Evolutionary conservation across 2,329 filamentous ascomycete genomes (phyloP).

Genomic region (Xenosphaeropsis pyriputrescens): DNA sequence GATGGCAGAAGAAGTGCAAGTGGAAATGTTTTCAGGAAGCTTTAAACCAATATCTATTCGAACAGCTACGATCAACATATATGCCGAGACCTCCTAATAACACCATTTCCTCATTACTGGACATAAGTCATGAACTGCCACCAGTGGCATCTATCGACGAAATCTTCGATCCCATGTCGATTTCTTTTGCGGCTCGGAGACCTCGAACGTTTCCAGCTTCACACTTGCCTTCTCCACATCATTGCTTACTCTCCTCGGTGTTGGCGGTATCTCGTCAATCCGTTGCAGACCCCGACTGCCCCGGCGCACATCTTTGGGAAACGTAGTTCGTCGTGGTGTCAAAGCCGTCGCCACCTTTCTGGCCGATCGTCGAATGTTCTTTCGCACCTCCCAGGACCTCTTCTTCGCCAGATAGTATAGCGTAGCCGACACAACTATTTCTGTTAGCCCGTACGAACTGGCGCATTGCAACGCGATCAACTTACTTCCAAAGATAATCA

Average conservation of each 20-base stretch:
- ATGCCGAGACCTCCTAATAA: slow-evolving; percentile 4
- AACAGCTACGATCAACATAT: background rate
- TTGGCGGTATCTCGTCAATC: slow-evolving; percentile 43
- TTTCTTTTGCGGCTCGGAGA: slow-evolving; percentile 15
- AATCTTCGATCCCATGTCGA: slow-evolving; percentile 15
- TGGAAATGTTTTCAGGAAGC: slow-evolving; percentile 56
- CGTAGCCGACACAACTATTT: slow-evolving; percentile 27
- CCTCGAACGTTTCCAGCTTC: slow-evolving; percentile 16
- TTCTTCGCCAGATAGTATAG: slow-evolving; percentile 76
- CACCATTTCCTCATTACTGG: background rate
- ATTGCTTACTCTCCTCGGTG: slow-evolving; percentile 34
- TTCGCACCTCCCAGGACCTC: slow-evolving; percentile 66
- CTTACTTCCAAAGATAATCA: slow-evolving; percentile 57
- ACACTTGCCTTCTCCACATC: slow-evolving; percentile 42
- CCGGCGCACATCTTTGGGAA: slow-evolving; percentile 39
- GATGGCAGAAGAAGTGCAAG: slow-evolving; percentile 54
- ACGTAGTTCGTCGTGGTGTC: slow-evolving; percentile 46
- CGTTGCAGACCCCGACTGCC: slow-evolving; percentile 26
- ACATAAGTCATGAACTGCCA: background rate
- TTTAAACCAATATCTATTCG: slow-evolving; percentile 25
- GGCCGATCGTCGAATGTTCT: slow-evolving; percentile 55
- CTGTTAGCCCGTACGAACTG: background rate
- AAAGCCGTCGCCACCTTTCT: slow-evolving; percentile 44
- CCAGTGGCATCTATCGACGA: slow-evolving; percentile 8
- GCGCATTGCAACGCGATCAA: slow-evolving; percentile 2